These are phyloP conservation scores for Phytophthora palmivora DNA, from an alignment of 352 stramenopile genomes.

Conservation along the genomic window DNA sequence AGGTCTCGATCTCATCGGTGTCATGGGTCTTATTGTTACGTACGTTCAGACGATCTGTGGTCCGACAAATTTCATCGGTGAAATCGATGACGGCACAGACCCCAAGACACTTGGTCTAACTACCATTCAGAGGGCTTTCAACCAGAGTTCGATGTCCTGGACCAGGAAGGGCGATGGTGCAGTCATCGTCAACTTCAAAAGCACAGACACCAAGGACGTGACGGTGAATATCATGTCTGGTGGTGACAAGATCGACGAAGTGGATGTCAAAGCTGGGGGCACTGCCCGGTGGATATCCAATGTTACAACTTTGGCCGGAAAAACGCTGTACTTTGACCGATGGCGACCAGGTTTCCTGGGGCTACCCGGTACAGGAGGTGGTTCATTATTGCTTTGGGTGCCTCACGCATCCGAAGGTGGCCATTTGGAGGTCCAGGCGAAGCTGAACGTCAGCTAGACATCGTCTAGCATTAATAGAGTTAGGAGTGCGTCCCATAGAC, in stretches of 20 bases:
- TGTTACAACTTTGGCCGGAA: conserved; percentile 46
- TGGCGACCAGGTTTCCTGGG: no score
- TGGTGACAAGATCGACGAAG: conserved; percentile 46
- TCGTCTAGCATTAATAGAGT: conserved; percentile 3
- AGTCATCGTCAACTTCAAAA: conserved; percentile 52
- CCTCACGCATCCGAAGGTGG: conserved; percentile 48
- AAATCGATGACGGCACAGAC: conserved; percentile 62
- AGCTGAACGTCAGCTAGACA: conserved; percentile 57
- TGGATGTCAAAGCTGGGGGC: conserved; percentile 40
- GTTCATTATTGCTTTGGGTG: conserved; percentile 69
- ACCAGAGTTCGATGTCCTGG: conserved; percentile 46
- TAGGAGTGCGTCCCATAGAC: conserved; percentile 10
- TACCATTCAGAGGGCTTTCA: conserved; percentile 51
- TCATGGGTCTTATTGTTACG: conserved; percentile 51
- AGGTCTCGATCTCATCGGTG: conserved; percentile 60
- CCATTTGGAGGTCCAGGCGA: conserved; percentile 50
- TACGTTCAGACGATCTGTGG: conserved; percentile 70
- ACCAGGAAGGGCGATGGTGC: conserved; percentile 43
- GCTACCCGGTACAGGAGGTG: no score
- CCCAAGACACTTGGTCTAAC: conserved; percentile 51
- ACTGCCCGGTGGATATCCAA: conserved; percentile 45
- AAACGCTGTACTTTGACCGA: conserved; percentile 76
- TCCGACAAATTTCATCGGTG: conserved; percentile 56
- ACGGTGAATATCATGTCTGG: no score
- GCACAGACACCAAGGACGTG: no score